A percentile compares a stretch with the other conserved stretches of the same genome.
phyloP scores from a whole-genome alignment of 805 yeast genomes.

The Candida takata region DNA sequence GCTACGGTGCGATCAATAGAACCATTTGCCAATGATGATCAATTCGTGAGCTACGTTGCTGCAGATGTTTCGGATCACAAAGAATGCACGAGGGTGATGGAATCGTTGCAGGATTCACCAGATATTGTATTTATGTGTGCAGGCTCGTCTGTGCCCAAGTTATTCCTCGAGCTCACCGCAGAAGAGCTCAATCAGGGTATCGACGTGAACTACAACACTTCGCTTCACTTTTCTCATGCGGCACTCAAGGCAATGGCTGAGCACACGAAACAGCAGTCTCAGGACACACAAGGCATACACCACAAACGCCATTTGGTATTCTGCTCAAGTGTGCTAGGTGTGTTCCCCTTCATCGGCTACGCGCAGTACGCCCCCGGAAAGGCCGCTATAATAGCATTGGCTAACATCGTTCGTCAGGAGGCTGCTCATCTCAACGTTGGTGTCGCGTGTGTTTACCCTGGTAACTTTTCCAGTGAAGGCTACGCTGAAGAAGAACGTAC shows the following conservation, averaged over 20 bases:
- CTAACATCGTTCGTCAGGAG: conserved; percentile 79
- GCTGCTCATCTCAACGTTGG: conserved; percentile 56
- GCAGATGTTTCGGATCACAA: conserved; percentile 62
- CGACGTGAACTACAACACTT: conserved; percentile 62
- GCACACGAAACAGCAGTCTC: not conserved
- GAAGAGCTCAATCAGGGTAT: conserved; percentile 57
- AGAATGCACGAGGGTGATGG: conserved; percentile 40
- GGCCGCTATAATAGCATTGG: conserved; percentile 70
- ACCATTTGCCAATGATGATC: conserved; percentile 20
- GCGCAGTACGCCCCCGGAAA: conserved; percentile 86
- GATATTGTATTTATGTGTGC: conserved; percentile 83
- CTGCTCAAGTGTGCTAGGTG: conserved; percentile 73
- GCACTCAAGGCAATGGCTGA: conserved; percentile 36
- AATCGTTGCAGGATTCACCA: conserved; percentile 37
- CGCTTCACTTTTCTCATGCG: conserved; percentile 64
- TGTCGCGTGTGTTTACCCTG: conserved; percentile 76
- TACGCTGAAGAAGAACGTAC: conserved; percentile 70
- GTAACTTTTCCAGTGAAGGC: conserved; percentile 88
- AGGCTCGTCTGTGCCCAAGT: conserved; percentile 74
- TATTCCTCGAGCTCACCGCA: conserved; percentile 61
- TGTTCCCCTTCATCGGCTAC: conserved; percentile 88
- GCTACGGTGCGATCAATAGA: conserved; percentile 42
- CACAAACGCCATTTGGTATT: conserved; percentile 45
- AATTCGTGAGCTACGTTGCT: conserved; percentile 31
- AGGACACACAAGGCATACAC: conserved; percentile 2